Conservation (phyloP, 2,329 filamentous ascomycete species). For the Fusarium devonianum region DNA sequence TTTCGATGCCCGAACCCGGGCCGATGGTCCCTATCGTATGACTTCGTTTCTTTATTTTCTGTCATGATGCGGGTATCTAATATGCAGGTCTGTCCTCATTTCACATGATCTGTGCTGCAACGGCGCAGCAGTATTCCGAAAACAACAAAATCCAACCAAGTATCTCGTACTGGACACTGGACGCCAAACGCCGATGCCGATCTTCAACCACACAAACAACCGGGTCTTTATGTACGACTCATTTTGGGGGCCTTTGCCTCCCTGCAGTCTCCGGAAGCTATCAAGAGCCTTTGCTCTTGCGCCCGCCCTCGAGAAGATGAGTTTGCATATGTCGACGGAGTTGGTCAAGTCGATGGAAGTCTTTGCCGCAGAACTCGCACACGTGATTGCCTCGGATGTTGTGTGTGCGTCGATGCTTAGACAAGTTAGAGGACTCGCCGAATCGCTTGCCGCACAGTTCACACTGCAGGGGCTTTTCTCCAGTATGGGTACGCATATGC, state of each 20-base stretch:
- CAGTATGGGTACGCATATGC: constrained; percentile 71
- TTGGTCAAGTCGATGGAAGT: constrained; percentile 68
- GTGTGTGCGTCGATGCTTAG: constrained; percentile 71
- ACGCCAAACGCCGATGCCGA: constrained; percentile 21
- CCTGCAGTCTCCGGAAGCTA: not conserved
- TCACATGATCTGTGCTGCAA: constrained; percentile 13
- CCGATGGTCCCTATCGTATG: no score
- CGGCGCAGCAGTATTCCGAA: constrained; percentile 11
- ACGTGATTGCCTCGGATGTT: constrained; percentile 59
- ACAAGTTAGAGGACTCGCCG: constrained; percentile 70
- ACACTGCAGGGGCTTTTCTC: constrained; percentile 67
- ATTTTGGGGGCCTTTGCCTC: not conserved
- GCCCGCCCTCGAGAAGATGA: constrained; percentile 40
- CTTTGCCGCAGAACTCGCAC: constrained; percentile 62
- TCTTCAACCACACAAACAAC: constrained; percentile 15
- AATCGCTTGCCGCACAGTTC: constrained; percentile 66
- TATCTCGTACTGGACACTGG: constrained; percentile 7
- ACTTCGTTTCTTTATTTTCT: constrained; percentile 12
- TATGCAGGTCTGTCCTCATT: constrained; percentile 16
- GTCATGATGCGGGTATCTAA: constrained; percentile 31
- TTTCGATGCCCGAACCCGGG: no score
- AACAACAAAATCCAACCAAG: constrained; percentile 15
- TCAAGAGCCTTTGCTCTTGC: constrained; percentile 31
- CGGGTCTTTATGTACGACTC: not conserved
- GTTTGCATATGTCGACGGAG: constrained; percentile 60